Evolutionary conservation across 2,329 filamentous ascomycete genomes (phyloP), one percentile per base, ranked within the genome.

Genomic region (Botrytis cinerea): DNA sequence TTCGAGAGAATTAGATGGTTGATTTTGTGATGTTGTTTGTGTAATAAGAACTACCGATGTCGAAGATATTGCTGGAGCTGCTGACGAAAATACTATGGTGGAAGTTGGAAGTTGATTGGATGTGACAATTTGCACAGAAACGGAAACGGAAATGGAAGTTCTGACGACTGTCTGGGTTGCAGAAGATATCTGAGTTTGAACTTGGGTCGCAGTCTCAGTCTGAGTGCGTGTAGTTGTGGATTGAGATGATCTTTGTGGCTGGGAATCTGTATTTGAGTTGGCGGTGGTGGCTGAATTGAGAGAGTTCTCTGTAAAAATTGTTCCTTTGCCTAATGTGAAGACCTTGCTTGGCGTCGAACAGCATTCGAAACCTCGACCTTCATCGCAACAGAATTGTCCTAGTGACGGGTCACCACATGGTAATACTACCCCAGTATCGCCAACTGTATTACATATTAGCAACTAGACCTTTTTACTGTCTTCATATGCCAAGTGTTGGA

Each of bases 301-400:
- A 28, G n/a, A 59, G n/a, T 43, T 46, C 7, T 51, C 32, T 5
- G 60, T 57, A 25, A 67, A 72, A 8, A 35, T 67, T 28, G 25
- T 72, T 43, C 43, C 46, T 57, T 14, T 54, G 12, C 73, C 75
- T 12, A 76, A 45, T 9, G 60, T 74, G 7, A 76, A 28, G 28
- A 76, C 45, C 14, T 76, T 76, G 7, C 67, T 70, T 16, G 67
- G 46, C 0, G 60, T 71, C n/a, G 59, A 45, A 63, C 75, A 76
- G 28, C 75, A 76, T 38, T 20, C 51, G 46, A 57, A 57, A 35
- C 70, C 72, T 32, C 74, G 69, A n/a, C 75, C 75, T 59, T 76
- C 75, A 43, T 76, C 75, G 51, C 75, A 76, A 62, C 75, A 76
- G 43, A 75, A 76, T 18, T 69, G 40, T 22, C 75, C 73, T 20